These are phyloP conservation scores for Boletus subcaerulescens DNA, from an alignment of 768 basidiomycete genomes.

Conservation along the genomic window DNA sequence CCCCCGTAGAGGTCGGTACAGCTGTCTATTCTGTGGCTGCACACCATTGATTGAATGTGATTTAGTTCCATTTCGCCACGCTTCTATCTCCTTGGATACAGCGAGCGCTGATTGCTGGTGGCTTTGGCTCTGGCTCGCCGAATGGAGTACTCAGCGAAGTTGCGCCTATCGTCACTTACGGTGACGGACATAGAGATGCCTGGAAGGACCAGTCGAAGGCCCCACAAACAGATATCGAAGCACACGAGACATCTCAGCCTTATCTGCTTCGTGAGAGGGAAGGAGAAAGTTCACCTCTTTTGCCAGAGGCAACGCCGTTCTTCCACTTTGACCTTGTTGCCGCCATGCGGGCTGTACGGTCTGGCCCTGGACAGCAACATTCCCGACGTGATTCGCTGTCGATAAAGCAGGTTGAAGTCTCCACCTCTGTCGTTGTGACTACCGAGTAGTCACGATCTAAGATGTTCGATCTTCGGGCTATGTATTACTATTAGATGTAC, in stretches of 20 bases:
- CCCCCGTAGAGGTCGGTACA: conserved; percentile 59
- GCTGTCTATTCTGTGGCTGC: neutral
- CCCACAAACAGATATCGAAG: conserved; percentile 32
- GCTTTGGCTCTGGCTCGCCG: conserved; percentile 75
- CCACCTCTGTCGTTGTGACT: neutral
- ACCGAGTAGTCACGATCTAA: neutral
- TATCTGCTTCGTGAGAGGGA: neutral
- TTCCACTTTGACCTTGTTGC: conserved; percentile 87
- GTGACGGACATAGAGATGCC: conserved; percentile 37
- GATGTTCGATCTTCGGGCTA: neutral
- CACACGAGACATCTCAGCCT: conserved; percentile 23
- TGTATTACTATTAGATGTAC: neutral
- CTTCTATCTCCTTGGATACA: conserved; percentile 93
- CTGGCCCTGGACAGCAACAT: conserved; percentile 17
- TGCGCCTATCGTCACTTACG: conserved; percentile 72
- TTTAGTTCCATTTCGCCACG: conserved; percentile 91
- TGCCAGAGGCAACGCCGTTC: conserved; percentile 64
- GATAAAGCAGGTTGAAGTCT: conserved; percentile 6
- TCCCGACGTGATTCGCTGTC: conserved; percentile 5
- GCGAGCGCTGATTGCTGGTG: conserved; percentile 83
- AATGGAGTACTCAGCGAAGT: conserved; percentile 54
- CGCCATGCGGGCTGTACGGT: conserved; percentile 71
- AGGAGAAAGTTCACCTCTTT: conserved; percentile 32
- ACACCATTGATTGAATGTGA: conserved; percentile 5
- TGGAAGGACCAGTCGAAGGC: conserved; percentile 4